Evolutionary conservation across 2,329 filamentous ascomycete genomes (phyloP).

Genomic region (Lecanosticta acicola): DNA sequence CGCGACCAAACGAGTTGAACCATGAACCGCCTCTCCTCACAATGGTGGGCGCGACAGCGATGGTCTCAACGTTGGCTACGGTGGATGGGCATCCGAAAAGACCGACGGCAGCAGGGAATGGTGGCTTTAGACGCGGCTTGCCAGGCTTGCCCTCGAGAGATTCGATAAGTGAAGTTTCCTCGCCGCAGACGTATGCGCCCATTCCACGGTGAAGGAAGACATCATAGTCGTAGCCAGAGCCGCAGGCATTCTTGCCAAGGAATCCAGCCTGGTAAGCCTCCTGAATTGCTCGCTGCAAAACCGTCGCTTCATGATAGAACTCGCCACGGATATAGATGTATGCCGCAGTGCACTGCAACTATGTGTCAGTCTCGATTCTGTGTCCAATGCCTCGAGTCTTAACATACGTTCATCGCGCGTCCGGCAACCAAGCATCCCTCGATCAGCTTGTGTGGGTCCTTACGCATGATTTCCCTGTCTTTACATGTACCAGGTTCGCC

Average conservation of each 20-base stretch:
- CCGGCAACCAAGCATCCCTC: conserved; percentile 95
- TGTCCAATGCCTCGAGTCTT: neutral
- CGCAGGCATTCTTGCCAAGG: conserved; percentile 97
- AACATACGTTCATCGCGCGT: conserved; percentile 77
- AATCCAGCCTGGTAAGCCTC: conserved; percentile 92
- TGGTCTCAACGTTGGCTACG: conserved; percentile 95
- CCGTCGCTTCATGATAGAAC: conserved; percentile 91
- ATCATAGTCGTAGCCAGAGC: conserved; percentile 95
- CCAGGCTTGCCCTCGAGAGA: conserved; percentile 97
- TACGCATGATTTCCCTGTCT: conserved; percentile 99
- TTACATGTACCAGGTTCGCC: conserved; percentile 99
- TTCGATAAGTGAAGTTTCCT: conserved; percentile 97
- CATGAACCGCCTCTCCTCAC: conserved; percentile 85
- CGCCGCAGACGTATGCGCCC: conserved; percentile 95
- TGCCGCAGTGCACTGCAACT: conserved; percentile 66
- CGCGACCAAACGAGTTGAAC: conserved; percentile 91
- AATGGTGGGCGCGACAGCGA: conserved; percentile 93
- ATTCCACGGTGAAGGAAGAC: conserved; percentile 94
- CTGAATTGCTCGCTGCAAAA: conserved; percentile 92
- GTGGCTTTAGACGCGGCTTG: conserved; percentile 97
- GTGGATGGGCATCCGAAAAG: conserved; percentile 97
- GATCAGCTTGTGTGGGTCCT: conserved; percentile 97
- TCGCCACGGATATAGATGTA: conserved; percentile 99
- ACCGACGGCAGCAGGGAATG: conserved; percentile 94
- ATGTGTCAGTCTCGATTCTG: conserved; percentile 1